These are phyloP conservation scores for Picochlorum sp. DNA, from an alignment of 139 green algal species.

Conservation along the genomic window DNA sequence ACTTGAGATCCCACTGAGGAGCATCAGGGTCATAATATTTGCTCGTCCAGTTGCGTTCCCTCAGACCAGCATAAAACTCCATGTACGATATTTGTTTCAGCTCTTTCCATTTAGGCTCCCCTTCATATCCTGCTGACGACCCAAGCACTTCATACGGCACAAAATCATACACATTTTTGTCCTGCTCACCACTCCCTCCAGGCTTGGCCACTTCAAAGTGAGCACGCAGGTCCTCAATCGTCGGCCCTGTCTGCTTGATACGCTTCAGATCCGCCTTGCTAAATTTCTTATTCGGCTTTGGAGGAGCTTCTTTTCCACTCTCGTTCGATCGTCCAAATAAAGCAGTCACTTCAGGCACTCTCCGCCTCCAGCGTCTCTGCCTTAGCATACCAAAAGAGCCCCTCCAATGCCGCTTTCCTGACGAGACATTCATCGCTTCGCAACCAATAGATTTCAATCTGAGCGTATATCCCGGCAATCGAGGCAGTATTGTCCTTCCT, in stretches of 20 bases:
- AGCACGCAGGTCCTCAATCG: slow-evolving; percentile 21
- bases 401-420: too few species aligned
- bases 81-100: slow-evolving; percentile 45
- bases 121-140: background rate
- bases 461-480: too few species aligned
- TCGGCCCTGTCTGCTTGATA: slow-evolving; percentile 38
- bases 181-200: slow-evolving; percentile 1
- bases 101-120: slow-evolving; percentile 51
- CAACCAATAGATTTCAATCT: too few species aligned
- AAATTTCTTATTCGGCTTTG: slow-evolving; percentile 20
- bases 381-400: too few species aligned
- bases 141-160: slow-evolving; percentile 28
- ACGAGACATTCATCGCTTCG: too few species aligned
- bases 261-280: slow-evolving; percentile 27
- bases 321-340: too few species aligned
- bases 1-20: slow-evolving; percentile 48
- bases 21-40: slow-evolving; percentile 30
- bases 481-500: too few species aligned
- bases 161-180: slow-evolving; percentile 8
- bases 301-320: background rate
- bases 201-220: slow-evolving; percentile 13
- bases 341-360: too few species aligned
- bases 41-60: slow-evolving; percentile 67
- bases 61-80: slow-evolving; percentile 54
- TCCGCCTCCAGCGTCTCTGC: too few species aligned